Evolutionary conservation across 78 protist genomes (phyloP).

Genomic region (Creolimax fragrantissima): DNA sequence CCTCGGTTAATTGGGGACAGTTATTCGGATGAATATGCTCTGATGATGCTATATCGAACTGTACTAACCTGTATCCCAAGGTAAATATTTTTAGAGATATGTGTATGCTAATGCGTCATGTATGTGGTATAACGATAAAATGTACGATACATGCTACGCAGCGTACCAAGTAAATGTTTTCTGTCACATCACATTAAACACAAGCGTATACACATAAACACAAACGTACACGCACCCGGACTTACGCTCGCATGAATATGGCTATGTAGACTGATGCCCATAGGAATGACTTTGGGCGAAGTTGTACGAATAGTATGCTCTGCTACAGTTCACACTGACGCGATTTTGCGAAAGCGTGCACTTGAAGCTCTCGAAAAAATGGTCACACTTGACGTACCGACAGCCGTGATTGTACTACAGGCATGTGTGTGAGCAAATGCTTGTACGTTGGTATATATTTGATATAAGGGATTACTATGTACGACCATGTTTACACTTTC

Average conservation of each 20-base stretch:
- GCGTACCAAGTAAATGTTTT: too few relatives aligned
- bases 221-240: neutral
- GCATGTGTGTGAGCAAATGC: neutral
- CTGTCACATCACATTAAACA: too few relatives aligned
- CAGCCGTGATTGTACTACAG: neutral
- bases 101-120: too few relatives aligned
- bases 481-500: neutral
- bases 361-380: neutral
- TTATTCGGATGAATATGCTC: neutral
- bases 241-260: neutral
- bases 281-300: neutral
- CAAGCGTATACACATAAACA: neutral
- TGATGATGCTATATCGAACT: neutral
- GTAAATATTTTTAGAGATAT: too few relatives aligned
- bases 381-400: neutral
- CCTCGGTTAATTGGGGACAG: neutral
- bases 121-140: too few relatives aligned
- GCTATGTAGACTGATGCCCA: neutral
- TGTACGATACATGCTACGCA: too few relatives aligned
- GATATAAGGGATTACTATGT: neutral
- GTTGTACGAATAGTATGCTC: neutral
- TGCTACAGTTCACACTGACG: neutral
- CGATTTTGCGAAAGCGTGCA: neutral
- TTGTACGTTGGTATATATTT: neutral
- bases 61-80: neutral